phyloP scores from a whole-genome alignment of 441 rosid genomes.

The Populus trichocarpa region DNA sequence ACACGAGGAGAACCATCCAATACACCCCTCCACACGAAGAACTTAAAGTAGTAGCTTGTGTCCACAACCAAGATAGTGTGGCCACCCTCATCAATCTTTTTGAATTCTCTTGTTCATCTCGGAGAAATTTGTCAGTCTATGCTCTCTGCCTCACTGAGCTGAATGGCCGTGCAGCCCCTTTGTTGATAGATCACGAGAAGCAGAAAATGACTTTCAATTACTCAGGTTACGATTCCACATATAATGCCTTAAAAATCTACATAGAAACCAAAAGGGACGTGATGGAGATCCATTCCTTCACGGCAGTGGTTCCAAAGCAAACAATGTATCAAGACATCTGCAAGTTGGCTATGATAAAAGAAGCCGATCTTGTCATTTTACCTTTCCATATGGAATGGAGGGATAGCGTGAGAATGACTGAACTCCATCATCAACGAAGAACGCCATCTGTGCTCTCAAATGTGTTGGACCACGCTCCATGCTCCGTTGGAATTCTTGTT shows the following conservation, averaged over 20 bases:
- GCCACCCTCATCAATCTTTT: constrained; percentile 47
- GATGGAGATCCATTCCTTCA: constrained; percentile 36
- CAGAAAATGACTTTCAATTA: not conserved
- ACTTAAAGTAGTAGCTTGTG: constrained; percentile 36
- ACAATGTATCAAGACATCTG: constrained; percentile 64
- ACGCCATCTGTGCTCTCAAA: constrained; percentile 26
- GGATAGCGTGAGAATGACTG: constrained; percentile 18
- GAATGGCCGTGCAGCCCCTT: constrained; percentile 44
- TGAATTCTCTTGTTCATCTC: constrained; percentile 43
- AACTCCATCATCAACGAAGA: constrained; percentile 17
- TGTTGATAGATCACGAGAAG: constrained; percentile 41
- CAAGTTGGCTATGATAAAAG: constrained; percentile 44
- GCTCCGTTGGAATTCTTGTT: constrained; percentile 60
- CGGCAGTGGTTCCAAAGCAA: constrained; percentile 40
- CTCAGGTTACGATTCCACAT: constrained; percentile 26
- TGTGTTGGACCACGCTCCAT: constrained; percentile 53
- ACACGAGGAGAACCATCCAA: constrained; percentile 57
- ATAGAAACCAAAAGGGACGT: constrained; percentile 30
- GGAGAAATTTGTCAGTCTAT: constrained; percentile 35
- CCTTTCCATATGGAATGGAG: constrained; percentile 40
- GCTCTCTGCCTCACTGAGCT: constrained; percentile 49
- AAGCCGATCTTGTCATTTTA: constrained; percentile 45
- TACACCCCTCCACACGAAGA: constrained; percentile 41
- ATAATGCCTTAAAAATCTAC: constrained; percentile 36
- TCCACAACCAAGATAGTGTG: constrained; percentile 34